Base-by-base conservation (phyloP, 179 eudicot species). In the Actinidia chinensis region DNA sequence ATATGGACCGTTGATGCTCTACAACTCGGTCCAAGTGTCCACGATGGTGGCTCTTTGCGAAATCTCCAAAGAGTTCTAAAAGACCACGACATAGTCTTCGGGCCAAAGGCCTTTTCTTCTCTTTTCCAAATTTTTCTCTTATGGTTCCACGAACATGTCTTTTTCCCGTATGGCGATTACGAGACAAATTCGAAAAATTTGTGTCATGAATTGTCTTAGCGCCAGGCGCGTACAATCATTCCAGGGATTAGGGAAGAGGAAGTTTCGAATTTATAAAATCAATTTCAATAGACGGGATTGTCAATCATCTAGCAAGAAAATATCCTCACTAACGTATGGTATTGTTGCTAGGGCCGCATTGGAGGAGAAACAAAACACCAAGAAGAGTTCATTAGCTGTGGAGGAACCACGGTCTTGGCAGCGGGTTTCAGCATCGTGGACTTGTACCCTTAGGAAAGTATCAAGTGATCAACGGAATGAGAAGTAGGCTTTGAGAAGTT, bases 1-100 rank as follows among this genome's bases (percentile, higher is more conserved):
- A 67, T 51, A 76, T 54, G 73, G 33, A 14, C 79, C 79, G 12
- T 17, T 76, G 6, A 76, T 76, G 79, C 22, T 40, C 28, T 76
- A 51, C 73, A 51, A 20, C 33, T 64, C 67, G 73, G 64, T 0
- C 51, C 69, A 56, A 28, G 1, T 2, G 2, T 61, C 80, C n/a
- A n/a, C n/a, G n/a, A 4, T 15, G 5, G 50, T 78, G 33, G 59
- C 7, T 78, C 80, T 5, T 78, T 75, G 14, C 70, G 70, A 36
- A 28, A 15, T 48, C 0, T 76, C 81, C 48, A 71, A 71, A 78
- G 59, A 71, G 61, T 78, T 22, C 6, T 78, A 12, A 72, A 78
- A 14, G 42, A 20, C 42, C 70, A 78, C 12, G 76, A 59, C 70
- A 14, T 71, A 25, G 55, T 36, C 61, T 78, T 71, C 20, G n/a